Percentiles rank a stretch among this genome's conserved stretches.
Conservation (phyloP, 495 filamentous ascomycete genomes). For the Parachaetomium inaequale region DNA sequence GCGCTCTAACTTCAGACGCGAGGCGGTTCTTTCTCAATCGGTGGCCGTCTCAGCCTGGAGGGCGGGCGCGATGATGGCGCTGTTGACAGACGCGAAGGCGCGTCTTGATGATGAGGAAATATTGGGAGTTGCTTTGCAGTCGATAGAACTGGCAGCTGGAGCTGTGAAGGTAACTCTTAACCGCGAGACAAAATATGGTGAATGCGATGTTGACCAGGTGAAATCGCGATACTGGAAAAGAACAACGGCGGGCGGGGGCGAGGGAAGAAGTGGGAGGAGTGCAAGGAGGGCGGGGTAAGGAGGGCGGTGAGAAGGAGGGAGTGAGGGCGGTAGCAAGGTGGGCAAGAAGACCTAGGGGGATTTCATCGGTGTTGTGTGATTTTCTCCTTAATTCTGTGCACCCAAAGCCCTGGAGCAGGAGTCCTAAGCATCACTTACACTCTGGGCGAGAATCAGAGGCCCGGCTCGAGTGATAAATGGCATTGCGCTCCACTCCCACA, state of each 20-base stretch:
- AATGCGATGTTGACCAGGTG: neutral
- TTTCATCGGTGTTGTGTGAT: neutral
- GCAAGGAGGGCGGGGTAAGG: neutral
- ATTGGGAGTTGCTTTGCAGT: neutral
- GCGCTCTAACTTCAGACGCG: too few species aligned
- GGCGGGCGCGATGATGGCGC: neutral
- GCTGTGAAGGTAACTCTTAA: neutral
- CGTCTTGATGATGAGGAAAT: neutral
- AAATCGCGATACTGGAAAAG: neutral
- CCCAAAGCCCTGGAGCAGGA: too few species aligned
- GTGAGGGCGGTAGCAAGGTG: neutral
- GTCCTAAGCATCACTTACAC: too few species aligned
- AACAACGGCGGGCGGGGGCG: neutral
- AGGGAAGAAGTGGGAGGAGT: slow-evolving; percentile 1
- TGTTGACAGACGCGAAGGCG: neutral
- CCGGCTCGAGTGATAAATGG: too few species aligned
- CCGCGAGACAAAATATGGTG: neutral
- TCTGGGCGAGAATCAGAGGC: too few species aligned
- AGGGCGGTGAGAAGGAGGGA: neutral
- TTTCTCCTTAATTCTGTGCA: neutral
- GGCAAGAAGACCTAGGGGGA: neutral
- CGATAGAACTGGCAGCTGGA: neutral
- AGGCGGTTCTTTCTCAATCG: neutral
- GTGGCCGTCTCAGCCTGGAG: neutral
- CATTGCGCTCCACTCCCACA: too few species aligned